Evolutionary conservation across 768 basidiomycete genomes (phyloP).

Genomic region (Boletales sp.): DNA sequence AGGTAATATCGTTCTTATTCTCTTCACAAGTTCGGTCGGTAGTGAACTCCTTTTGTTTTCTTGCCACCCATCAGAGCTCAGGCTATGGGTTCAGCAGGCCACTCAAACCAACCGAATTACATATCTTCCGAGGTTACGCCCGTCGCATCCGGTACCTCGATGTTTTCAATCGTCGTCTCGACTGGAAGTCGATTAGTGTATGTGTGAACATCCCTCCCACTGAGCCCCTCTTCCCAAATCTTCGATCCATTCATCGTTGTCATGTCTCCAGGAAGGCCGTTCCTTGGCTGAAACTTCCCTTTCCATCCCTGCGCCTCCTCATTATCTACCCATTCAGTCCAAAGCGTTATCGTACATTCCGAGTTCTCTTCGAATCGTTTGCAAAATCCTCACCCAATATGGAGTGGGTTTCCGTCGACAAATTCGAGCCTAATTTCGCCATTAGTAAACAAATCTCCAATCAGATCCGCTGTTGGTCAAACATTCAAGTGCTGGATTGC

Average conservation of each 20-base stretch:
- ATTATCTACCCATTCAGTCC: background rate
- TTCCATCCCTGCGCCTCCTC: background rate
- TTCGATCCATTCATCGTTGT: background rate
- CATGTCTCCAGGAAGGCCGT: background rate
- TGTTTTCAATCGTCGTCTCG: background rate
- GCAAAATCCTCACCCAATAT: background rate
- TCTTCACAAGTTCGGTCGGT: background rate
- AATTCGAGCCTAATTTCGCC: background rate
- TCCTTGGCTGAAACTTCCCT: background rate
- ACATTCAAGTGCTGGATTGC: background rate
- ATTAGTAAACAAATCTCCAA: background rate
- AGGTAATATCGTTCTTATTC: background rate
- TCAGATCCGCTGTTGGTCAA: constrained; percentile 4
- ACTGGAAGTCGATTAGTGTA: background rate
- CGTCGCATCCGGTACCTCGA: background rate
- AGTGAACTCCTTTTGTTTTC: background rate
- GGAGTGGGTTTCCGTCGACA: background rate
- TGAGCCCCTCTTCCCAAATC: constrained; percentile 1
- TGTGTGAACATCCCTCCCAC: background rate
- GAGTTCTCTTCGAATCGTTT: background rate
- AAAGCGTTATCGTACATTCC: background rate
- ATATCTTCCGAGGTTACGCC: constrained; percentile 1
- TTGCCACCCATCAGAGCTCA: background rate
- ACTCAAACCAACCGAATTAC: constrained; percentile 1
- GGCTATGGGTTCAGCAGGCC: background rate